Conservation (phyloP, 306 rosid genomes). For the Lithocarpus polystachyus region DNA sequence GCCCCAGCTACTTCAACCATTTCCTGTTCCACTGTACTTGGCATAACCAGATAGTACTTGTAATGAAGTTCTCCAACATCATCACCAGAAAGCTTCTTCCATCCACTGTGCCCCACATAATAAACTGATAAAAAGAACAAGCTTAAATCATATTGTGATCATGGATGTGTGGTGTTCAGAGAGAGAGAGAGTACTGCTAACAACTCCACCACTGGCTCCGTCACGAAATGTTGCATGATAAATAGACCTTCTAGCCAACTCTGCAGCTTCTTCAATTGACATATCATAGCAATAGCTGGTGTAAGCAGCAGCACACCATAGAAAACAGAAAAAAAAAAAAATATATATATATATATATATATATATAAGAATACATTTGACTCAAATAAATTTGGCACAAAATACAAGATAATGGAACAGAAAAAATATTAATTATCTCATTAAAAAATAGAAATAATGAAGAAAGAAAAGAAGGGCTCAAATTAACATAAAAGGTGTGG, state of each 20-base stretch:
- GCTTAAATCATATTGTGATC: not conserved
- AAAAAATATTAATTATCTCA: not conserved
- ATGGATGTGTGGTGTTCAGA: not conserved
- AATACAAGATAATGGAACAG: not conserved
- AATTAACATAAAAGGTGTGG: not conserved
- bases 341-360: too few relatives aligned
- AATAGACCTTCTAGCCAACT: slow-evolving; percentile 79
- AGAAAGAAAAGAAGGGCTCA: not conserved
- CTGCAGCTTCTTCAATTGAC: slow-evolving; percentile 82
- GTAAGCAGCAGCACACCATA: not conserved
- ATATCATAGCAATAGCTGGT: slow-evolving; percentile 70
- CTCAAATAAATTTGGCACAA: not conserved
- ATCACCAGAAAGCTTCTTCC: slow-evolving; percentile 89
- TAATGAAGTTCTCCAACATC: slow-evolving; percentile 92
- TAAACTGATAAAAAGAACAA: slow-evolving; percentile 48
- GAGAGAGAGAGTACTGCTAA: slow-evolving; percentile 53
- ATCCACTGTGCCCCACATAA: slow-evolving; percentile 76
- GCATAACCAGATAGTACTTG: slow-evolving; percentile 59
- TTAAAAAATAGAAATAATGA: not conserved
- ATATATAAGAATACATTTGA: not conserved
- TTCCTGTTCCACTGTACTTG: slow-evolving; percentile 86
- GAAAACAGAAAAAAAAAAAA: not conserved
- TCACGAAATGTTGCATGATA: slow-evolving; percentile 97
- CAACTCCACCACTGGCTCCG: slow-evolving; percentile 99
- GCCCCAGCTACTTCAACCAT: slow-evolving; percentile 80